Evolutionary conservation across 331 rosid species (phyloP).

Genomic region (Quercus phellos): DNA sequence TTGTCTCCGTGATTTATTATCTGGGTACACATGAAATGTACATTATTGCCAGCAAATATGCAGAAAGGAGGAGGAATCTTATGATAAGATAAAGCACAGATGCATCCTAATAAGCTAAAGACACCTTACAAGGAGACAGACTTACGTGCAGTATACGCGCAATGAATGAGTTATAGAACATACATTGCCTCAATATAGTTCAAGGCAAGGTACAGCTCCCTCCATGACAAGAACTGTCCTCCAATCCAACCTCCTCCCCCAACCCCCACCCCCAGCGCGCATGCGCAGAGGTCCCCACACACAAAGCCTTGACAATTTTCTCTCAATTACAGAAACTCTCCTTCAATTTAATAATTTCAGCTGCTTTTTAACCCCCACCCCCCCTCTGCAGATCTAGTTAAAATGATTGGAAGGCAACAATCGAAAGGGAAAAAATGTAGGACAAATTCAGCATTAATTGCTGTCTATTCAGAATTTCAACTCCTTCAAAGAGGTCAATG

Average conservation of each 20-base stretch:
- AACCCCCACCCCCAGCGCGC: accelerated
- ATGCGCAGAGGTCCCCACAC: no score
- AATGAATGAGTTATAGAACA: neutral
- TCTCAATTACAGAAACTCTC: no score
- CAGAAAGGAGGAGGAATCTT: neutral
- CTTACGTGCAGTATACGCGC: neutral
- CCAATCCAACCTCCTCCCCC: neutral
- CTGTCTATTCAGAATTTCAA: neutral
- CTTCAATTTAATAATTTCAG: no score
- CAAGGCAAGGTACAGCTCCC: neutral
- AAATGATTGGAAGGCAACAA: neutral
- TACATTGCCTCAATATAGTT: neutral
- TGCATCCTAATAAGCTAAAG: neutral
- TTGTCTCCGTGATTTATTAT: slow-evolving; percentile 44
- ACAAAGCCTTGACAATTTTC: no score
- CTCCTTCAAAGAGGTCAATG: neutral
- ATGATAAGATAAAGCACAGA: neutral
- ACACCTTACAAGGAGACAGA: neutral
- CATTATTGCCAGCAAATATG: neutral
- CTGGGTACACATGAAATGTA: slow-evolving; percentile 44
- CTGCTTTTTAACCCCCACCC: no score
- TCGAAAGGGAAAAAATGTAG: neutral
- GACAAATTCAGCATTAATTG: neutral
- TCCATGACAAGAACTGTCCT: neutral
- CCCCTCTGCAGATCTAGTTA: no score